phyloP scores from a whole-genome alignment of 2,329 filamentous ascomycete species.

The Alternaria solani region DNA sequence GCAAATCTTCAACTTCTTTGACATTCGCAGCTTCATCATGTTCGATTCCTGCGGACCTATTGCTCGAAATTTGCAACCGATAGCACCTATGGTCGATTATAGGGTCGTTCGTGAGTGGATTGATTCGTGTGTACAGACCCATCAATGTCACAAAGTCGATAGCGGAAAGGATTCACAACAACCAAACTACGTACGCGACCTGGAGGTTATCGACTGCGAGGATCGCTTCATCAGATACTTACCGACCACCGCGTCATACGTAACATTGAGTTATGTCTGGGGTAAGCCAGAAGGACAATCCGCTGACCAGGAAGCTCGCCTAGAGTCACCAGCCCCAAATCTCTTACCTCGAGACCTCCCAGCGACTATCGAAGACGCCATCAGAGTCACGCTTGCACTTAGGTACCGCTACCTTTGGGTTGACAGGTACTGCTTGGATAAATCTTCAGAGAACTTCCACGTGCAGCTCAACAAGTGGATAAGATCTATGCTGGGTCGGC shows the following conservation, averaged over 20 bases:
- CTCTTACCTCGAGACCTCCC: not conserved
- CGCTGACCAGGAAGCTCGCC: not conserved
- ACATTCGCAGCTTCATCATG: not conserved
- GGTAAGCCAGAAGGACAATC: not conserved
- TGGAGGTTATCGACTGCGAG: not conserved
- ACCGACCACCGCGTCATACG: not conserved
- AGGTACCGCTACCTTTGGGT: not conserved
- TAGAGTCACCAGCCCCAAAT: not conserved
- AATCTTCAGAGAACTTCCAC: not conserved
- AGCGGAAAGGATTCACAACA: no score
- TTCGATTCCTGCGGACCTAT: not conserved
- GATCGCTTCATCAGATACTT: not conserved
- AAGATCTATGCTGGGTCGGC: not conserved
- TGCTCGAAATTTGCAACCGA: not conserved
- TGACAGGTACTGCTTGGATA: not conserved
- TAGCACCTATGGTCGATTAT: not conserved
- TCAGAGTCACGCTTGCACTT: not conserved
- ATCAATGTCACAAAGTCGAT: not conserved
- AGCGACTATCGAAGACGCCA: not conserved
- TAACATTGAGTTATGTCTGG: not conserved
- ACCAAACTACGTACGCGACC: no score
- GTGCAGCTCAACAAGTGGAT: not conserved
- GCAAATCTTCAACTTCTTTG: not conserved
- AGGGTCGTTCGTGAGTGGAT: not conserved
- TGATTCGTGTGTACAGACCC: not conserved